phyloP scores from a whole-genome alignment of 2,329 filamentous ascomycete species.

The Apiospora rasikravindrae region DNA sequence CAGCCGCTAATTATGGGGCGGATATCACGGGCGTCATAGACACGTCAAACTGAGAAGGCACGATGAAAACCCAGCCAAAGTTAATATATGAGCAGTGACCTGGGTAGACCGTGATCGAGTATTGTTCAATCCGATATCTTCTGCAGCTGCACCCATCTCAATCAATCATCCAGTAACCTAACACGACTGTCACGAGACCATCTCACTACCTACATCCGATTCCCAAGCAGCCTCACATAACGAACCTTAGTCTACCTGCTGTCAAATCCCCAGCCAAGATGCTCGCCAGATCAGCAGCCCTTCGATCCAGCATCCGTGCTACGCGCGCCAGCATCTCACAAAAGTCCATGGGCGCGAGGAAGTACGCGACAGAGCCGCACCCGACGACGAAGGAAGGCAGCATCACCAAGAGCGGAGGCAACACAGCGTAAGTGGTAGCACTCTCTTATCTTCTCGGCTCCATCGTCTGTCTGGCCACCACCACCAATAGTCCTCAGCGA shows the following conservation, averaged over 20 bases:
- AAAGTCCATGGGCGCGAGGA: background rate
- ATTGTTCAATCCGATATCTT: background rate
- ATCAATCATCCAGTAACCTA: background rate
- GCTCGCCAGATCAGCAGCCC: background rate
- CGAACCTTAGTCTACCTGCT: background rate
- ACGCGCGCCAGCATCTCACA: background rate
- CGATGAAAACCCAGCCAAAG: background rate
- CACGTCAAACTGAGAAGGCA: background rate
- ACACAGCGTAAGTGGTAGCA: background rate
- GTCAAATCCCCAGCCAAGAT: background rate
- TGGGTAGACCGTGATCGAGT: background rate
- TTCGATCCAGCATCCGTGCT: background rate
- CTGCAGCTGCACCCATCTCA: background rate
- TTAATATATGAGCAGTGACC: background rate
- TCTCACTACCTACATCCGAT: background rate
- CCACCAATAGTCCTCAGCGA: too few relatives aligned
- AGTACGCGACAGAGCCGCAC: background rate
- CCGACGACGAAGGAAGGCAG: background rate
- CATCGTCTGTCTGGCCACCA: too few relatives aligned
- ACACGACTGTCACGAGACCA: background rate
- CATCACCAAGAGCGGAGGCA: background rate
- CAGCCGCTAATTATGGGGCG: slow-evolving; percentile 8
- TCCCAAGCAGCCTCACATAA: background rate
- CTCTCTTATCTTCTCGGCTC: background rate
- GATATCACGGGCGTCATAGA: slow-evolving; percentile 9